Percentiles rank a stretch among this genome's conserved stretches.
These are phyloP conservation scores for Tulasnella sp. DNA, from an alignment of 768 basidiomycete genomes.

Conservation along the genomic window DNA sequence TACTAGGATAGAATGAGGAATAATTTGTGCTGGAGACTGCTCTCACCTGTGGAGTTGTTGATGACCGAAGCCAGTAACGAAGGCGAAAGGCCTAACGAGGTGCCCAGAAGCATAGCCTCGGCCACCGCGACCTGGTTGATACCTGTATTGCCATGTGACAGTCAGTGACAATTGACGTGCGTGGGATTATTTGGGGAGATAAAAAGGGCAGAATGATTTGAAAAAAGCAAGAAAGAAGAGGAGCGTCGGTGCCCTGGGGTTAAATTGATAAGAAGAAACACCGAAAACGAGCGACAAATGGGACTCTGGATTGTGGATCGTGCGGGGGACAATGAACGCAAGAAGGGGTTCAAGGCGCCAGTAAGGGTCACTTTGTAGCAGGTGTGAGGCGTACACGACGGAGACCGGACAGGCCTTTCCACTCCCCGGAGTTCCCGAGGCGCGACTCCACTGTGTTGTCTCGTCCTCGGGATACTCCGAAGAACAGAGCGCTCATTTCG, in stretches of 20 bases:
- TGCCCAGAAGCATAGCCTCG: constrained; percentile 88
- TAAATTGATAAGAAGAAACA: no score
- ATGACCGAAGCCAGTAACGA: constrained; percentile 74
- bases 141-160: constrained; percentile 43
- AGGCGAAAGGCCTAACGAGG: constrained; percentile 63
- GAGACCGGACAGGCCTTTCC: not conserved
- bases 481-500: not conserved
- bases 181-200: not conserved
- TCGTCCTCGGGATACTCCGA: not conserved
- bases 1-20: no score
- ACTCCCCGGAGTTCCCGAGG: not conserved
- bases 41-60: constrained; percentile 52
- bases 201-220: no score
- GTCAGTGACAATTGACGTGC: not conserved
- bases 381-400: not conserved
- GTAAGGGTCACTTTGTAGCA: not conserved
- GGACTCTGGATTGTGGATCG: no score
- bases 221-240: no score
- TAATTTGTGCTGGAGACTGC: no score
- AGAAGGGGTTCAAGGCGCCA: no score
- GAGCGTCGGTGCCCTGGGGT: no score
- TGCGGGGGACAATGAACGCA: no score
- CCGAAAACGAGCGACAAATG: no score
- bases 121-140: constrained; percentile 78
- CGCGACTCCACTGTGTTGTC: not conserved